These are phyloP conservation scores for Penicillium coprophilum DNA, from an alignment of 495 filamentous ascomycete species.

Conservation along the genomic window DNA sequence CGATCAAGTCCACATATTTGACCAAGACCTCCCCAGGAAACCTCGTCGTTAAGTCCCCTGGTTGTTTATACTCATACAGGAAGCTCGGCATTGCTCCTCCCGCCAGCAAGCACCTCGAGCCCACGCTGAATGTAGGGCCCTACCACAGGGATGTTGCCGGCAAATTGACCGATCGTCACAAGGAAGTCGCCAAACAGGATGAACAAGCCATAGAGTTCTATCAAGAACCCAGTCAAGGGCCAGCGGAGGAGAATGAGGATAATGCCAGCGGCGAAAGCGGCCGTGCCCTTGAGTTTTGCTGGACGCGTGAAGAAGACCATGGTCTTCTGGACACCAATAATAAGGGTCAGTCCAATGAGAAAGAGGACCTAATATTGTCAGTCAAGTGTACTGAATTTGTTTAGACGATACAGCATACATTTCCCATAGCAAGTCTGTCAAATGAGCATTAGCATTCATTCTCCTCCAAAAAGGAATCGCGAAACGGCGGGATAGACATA, in stretches of 20 bases:
- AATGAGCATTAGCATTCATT: slow-evolving; percentile 15
- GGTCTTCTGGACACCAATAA: slow-evolving; percentile 92
- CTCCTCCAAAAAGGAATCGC: no score
- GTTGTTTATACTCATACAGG: slow-evolving; percentile 52
- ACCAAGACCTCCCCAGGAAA: background rate
- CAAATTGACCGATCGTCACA: slow-evolving; percentile 86
- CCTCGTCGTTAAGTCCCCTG: background rate
- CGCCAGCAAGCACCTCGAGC: slow-evolving; percentile 64
- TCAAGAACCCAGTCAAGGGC: slow-evolving; percentile 82
- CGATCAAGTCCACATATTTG: background rate
- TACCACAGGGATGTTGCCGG: slow-evolving; percentile 78
- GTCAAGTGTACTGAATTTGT: slow-evolving; percentile 14
- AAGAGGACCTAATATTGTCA: slow-evolving; percentile 75
- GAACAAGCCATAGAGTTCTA: slow-evolving; percentile 91
- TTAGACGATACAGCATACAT: slow-evolving; percentile 49
- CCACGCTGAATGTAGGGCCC: slow-evolving; percentile 75
- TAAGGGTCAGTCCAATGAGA: slow-evolving; percentile 88
- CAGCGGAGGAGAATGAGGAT: slow-evolving; percentile 82
- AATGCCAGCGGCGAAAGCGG: slow-evolving; percentile 83
- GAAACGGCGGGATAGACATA: slow-evolving; percentile 34
- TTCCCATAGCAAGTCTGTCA: slow-evolving; percentile 80
- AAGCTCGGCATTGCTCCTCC: slow-evolving; percentile 69
- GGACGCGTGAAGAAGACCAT: slow-evolving; percentile 87
- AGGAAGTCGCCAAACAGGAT: slow-evolving; percentile 95
- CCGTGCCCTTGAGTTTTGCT: slow-evolving; percentile 89